Percentiles rank a stretch among this genome's conserved stretches.
phyloP scores from a whole-genome alignment of 2,329 filamentous ascomycete genomes.

The Ceratocystis cubensis region DNA sequence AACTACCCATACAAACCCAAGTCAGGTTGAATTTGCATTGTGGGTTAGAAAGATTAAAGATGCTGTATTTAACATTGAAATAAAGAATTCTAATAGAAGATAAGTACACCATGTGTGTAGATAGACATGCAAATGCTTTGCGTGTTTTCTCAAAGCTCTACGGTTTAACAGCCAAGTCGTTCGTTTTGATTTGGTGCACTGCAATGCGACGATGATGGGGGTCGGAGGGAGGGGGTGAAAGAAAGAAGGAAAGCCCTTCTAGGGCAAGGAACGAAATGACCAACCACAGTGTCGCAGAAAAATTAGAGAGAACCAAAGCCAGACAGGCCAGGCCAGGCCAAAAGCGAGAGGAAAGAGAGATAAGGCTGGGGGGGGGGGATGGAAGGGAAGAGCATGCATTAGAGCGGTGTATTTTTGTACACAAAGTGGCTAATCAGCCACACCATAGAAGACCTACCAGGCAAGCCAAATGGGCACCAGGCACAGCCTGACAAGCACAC shows the following conservation, averaged over 20 bases:
- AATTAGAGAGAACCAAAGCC: background rate
- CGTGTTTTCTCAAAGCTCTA: background rate
- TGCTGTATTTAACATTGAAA: no score
- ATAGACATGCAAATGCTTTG: background rate
- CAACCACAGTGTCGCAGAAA: constrained; percentile 1
- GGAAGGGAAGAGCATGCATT: constrained; percentile 1
- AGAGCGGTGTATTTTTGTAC: constrained; percentile 3
- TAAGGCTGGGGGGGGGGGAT: background rate
- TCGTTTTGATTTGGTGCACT: background rate
- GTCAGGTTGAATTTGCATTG: background rate
- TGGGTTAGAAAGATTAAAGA: no score
- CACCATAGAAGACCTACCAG: background rate
- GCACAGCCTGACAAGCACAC: background rate
- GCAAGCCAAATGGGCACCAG: background rate
- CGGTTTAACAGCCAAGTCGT: background rate
- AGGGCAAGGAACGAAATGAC: constrained; percentile 8
- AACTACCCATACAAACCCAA: background rate
- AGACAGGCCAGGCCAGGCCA: background rate
- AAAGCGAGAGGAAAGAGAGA: background rate
- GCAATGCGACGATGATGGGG: background rate
- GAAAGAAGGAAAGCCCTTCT: background rate
- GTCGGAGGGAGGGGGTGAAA: background rate
- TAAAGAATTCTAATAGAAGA: no score
- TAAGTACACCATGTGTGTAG: no score
- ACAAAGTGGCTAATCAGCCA: constrained; percentile 1